Evolutionary conservation across 192 early-diverging fungal species (phyloP).

Genomic region (Diversispora epigaea): DNA sequence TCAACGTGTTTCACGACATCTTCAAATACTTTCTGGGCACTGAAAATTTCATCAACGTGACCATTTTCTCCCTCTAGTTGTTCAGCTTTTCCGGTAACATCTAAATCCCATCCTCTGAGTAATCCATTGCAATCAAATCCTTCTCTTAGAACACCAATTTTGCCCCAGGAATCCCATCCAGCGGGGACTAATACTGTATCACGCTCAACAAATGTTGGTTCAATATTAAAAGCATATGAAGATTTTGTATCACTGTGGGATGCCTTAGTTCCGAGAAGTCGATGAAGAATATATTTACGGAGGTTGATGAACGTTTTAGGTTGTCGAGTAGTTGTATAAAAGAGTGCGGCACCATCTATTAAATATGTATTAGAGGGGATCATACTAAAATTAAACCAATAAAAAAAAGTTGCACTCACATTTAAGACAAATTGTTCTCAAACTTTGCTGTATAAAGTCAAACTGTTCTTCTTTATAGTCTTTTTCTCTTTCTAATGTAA

Average conservation of each 20-base stretch:
- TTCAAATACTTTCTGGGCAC: constrained; percentile 59
- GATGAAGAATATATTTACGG: constrained; percentile 80
- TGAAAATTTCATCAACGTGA: constrained; percentile 39
- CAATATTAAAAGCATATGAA: constrained; percentile 59
- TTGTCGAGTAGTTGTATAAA: constrained; percentile 83
- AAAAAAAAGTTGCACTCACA: constrained; percentile 52
- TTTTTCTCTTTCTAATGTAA: constrained; percentile 72
- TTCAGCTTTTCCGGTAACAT: constrained; percentile 42
- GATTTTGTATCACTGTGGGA: constrained; percentile 33
- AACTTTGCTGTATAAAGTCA: constrained; percentile 92
- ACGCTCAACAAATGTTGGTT: constrained; percentile 83
- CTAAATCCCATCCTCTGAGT: constrained; percentile 62
- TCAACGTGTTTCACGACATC: constrained; percentile 48
- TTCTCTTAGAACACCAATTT: constrained; percentile 74
- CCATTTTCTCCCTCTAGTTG: constrained; percentile 24
- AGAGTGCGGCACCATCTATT: constrained; percentile 82
- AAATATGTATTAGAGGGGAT: background rate
- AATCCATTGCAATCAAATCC: constrained; percentile 69
- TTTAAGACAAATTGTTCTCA: constrained; percentile 88
- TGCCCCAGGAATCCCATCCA: constrained; percentile 92
- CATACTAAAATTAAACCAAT: too few relatives aligned
- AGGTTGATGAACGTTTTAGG: constrained; percentile 74
- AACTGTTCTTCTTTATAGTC: constrained; percentile 91
- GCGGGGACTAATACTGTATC: constrained; percentile 85
- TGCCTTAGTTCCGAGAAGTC: constrained; percentile 50